Percentiles rank a stretch among this genome's conserved stretches.
Evolutionary conservation across 2,329 filamentous ascomycete species (phyloP).

Genomic region (Passalora sequoiae): DNA sequence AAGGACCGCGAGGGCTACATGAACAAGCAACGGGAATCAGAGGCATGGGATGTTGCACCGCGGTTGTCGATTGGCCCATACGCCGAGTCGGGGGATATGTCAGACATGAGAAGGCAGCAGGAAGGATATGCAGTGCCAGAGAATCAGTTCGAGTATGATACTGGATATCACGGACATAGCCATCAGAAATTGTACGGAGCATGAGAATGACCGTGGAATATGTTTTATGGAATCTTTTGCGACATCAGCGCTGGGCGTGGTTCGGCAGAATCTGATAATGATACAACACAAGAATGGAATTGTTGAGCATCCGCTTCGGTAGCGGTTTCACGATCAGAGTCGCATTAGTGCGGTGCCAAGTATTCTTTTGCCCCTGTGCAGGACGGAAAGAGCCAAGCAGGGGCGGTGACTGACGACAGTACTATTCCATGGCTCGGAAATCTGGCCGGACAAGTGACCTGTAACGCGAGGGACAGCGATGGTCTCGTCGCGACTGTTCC

Average conservation of each 20-base stretch:
- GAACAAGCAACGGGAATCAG: slow-evolving; percentile 24
- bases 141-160: slow-evolving; percentile 42
- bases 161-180: slow-evolving; percentile 35
- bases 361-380: too few species aligned
- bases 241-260: slow-evolving; percentile 3
- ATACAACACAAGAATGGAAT: background rate
- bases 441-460: too few species aligned
- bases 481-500: too few species aligned
- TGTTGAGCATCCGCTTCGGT: slow-evolving; percentile 1
- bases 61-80: slow-evolving; percentile 26
- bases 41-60: slow-evolving; percentile 32
- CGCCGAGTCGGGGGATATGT: slow-evolving; percentile 24
- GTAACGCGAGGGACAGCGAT: too few species aligned
- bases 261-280: background rate
- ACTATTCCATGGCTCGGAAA: too few species aligned
- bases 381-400: too few species aligned
- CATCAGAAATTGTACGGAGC: background rate
- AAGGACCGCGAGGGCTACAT: slow-evolving; percentile 23
- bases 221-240: background rate
- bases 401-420: too few species aligned
- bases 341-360: too few species aligned
- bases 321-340: too few species aligned
- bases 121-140: slow-evolving; percentile 40
- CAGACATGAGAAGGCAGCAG: slow-evolving; percentile 18
- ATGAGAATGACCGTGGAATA: background rate